Conservation (phyloP, 2,329 filamentous ascomycete species). For the Knufia fluminis region DNA sequence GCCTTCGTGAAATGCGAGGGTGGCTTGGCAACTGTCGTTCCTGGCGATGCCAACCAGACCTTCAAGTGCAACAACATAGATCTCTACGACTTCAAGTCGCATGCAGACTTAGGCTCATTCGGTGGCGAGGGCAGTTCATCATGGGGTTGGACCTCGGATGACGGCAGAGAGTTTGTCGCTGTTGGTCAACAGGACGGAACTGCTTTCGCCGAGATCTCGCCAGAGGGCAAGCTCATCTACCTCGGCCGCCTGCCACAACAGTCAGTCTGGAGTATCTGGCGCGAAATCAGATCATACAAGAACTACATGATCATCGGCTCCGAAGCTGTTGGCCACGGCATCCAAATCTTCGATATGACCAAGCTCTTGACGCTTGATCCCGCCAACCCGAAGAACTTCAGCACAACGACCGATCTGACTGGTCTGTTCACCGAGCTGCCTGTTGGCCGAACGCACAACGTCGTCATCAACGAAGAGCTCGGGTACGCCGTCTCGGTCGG, state of each 20-base stretch:
- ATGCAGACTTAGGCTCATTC: slow-evolving; percentile 13
- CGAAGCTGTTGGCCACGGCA: slow-evolving; percentile 43
- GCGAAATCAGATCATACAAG: slow-evolving; percentile 32
- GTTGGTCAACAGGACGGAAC: slow-evolving; percentile 44
- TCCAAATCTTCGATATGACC: slow-evolving; percentile 56
- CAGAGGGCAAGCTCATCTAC: slow-evolving; percentile 38
- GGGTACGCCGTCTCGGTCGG: too few relatives aligned
- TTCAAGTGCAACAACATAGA: slow-evolving; percentile 27
- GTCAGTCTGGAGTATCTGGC: slow-evolving; percentile 28
- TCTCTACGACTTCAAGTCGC: slow-evolving; percentile 16
- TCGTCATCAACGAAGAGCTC: too few relatives aligned
- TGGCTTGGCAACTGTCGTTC: slow-evolving; percentile 37
- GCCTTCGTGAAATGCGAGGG: slow-evolving; percentile 29
- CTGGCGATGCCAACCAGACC: slow-evolving; percentile 40
- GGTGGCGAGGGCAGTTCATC: slow-evolving; percentile 12
- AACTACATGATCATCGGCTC: slow-evolving; percentile 33
- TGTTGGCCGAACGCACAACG: too few relatives aligned
- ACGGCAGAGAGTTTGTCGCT: slow-evolving; percentile 43
- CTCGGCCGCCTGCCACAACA: slow-evolving; percentile 37
- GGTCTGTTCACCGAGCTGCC: too few relatives aligned
- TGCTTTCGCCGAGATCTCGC: slow-evolving; percentile 41
- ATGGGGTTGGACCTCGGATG: slow-evolving; percentile 42
- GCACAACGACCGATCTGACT: too few relatives aligned
- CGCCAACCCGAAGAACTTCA: too few relatives aligned
- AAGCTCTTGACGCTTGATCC: slow-evolving; percentile 20